Evolutionary conservation across 2,329 filamentous ascomycete genomes (phyloP).

Genomic region (Colletotrichum chlorophyti): DNA sequence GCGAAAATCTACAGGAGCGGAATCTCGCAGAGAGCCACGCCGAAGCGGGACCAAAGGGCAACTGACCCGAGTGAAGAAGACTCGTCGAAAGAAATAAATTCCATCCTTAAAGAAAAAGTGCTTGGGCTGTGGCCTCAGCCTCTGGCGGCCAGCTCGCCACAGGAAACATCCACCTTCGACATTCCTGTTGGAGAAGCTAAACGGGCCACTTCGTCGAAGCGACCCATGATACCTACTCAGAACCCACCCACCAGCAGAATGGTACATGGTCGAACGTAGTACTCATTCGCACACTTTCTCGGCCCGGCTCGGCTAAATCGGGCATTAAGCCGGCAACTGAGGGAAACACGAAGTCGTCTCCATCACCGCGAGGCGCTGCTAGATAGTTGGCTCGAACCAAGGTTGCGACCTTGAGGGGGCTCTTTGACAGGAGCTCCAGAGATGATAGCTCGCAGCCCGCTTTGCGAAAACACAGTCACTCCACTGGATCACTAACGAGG

Average conservation of each 20-base stretch:
- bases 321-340: too few species aligned
- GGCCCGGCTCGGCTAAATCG: too few species aligned
- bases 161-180: background rate
- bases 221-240: too few species aligned
- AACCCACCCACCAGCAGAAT: too few species aligned
- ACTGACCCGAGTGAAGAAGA: background rate
- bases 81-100: background rate
- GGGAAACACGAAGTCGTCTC: too few species aligned
- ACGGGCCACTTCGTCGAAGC: too few species aligned
- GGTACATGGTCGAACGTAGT: too few species aligned
- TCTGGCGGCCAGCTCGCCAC: background rate
- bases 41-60: background rate
- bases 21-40: background rate
- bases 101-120: background rate
- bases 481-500: background rate
- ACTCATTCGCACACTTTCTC: too few species aligned
- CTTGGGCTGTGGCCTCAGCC: background rate
- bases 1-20: background rate
- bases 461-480: background rate
- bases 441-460: background rate
- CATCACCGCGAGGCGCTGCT: background rate
- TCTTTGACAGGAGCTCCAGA: background rate
- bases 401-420: background rate
- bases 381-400: background rate
- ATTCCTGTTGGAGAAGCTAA: too few species aligned